These are phyloP conservation scores for Nicotiana undulata DNA, from an alignment of 257 asterid species.

Conservation along the genomic window DNA sequence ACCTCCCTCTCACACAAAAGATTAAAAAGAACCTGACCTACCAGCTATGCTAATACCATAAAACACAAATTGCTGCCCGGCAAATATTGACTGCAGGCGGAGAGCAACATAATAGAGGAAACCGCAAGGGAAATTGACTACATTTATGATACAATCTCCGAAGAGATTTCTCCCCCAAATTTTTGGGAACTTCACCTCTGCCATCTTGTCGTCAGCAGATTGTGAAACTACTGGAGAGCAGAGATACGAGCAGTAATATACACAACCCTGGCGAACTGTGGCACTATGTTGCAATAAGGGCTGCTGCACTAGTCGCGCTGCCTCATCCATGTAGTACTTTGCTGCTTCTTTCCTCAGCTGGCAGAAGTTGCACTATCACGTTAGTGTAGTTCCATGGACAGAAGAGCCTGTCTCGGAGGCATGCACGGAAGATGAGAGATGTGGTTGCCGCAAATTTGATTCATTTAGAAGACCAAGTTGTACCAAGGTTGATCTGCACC, in stretches of 20 bases:
- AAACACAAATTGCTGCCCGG: not conserved
- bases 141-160: not conserved
- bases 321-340: not conserved
- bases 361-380: constrained; percentile 16
- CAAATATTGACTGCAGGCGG: not conserved
- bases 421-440: constrained; percentile 27
- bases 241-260: not conserved
- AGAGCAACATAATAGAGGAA: not conserved
- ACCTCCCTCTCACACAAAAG: constrained; percentile 5
- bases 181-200: not conserved
- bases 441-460: constrained; percentile 34
- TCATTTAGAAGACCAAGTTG: constrained; percentile 60
- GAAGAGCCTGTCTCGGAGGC: constrained; percentile 33
- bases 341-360: not conserved
- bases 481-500: constrained; percentile 48
- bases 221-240: not conserved
- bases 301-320: not conserved
- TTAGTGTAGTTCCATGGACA: constrained; percentile 29
- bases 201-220: not conserved
- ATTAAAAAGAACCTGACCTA: not conserved
- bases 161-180: not conserved
- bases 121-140: not conserved
- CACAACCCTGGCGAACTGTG: not conserved
- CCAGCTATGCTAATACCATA: not conserved
- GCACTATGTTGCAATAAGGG: not conserved